Conservation (phyloP, 2,329 filamentous ascomycete genomes). For the Calcarisporium arbuscula region DNA sequence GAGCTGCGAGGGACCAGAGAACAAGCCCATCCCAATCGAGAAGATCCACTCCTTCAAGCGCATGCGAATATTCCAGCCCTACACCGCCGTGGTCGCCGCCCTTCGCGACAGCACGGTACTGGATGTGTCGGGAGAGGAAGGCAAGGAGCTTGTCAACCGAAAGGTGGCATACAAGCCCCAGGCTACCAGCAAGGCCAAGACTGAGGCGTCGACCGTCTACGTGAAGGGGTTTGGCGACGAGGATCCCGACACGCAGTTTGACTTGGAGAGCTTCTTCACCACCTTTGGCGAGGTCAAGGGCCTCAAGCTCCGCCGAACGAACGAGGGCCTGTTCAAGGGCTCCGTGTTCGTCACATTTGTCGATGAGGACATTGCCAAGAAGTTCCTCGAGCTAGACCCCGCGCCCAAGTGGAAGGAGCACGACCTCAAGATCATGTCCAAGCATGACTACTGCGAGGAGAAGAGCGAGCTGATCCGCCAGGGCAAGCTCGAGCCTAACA, state of each 20-base stretch:
- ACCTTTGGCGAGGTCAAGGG: constrained; percentile 72
- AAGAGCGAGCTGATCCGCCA: constrained; percentile 67
- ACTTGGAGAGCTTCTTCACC: constrained; percentile 87
- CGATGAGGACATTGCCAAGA: constrained; percentile 68
- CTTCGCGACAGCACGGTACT: constrained; percentile 71
- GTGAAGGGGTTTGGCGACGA: constrained; percentile 91
- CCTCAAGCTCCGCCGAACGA: constrained; percentile 77
- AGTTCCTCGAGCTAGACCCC: constrained; percentile 73
- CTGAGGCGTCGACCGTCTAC: constrained; percentile 74
- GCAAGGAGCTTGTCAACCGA: constrained; percentile 66
- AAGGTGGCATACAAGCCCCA: constrained; percentile 62
- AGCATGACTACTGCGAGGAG: constrained; percentile 78
- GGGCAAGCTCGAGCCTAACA: constrained; percentile 59
- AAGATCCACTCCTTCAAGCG: constrained; percentile 84
- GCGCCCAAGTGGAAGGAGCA: constrained; percentile 79
- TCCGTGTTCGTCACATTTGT: constrained; percentile 94
- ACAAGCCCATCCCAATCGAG: constrained; percentile 74
- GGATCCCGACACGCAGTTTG: constrained; percentile 77
- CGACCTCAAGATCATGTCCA: constrained; percentile 76
- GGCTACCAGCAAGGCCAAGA: constrained; percentile 55
- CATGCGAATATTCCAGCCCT: constrained; percentile 91
- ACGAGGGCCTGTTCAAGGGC: constrained; percentile 78
- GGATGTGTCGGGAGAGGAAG: constrained; percentile 66
- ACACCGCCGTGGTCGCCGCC: constrained; percentile 74
- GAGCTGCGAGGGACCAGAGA: constrained; percentile 68